Base-by-base conservation (phyloP, 2,329 filamentous ascomycete species). In the Conoideocrella luteorostrata region DNA sequence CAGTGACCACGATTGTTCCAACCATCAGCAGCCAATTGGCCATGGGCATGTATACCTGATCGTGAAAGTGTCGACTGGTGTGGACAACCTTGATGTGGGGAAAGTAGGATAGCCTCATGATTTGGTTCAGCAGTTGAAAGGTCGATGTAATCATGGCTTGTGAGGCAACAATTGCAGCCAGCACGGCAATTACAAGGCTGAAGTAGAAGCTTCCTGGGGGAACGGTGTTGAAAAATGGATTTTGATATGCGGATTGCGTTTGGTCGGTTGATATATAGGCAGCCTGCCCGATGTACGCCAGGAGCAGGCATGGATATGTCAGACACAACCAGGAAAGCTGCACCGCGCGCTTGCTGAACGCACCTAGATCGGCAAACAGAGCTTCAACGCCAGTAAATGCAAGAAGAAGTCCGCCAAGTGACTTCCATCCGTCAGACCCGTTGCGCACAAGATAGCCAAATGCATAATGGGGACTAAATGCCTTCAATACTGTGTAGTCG, bases 361-460 rank as follows among this genome's bases (percentile, higher is more conserved):
- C 86, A 26, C 85, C 86, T 6, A 90, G 69, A 53, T 90, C 85
- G 4, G 86, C 85, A 56, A 88, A 90, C 1, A 90, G 69, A 1
- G 85, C 84, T 58, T 89, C 86, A n/a, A 86, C 82, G 15, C 82
- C 85, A 2, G 86, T 89, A 54, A 90, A 89, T 3, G 81, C 76
- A 9, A 90, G 73, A 2, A 90, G 62, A 17, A 89, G 76, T 4
- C 86, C 85, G n/a, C 81, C 82, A 2, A 87, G 69, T 46, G 74
- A 77, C 46, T 68, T 69, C 82, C 82, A 86, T 1, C 78, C 82
- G 5, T 74, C 67, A 4, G 74, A 68, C 42, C 72, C 70, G 53
- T 83, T 79, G 12, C 76, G 69, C 17, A 75, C 60, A 30, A 86
- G 70, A 56, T 80, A 86, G 4, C 68, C 57, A 44, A 82, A 77